These are phyloP conservation scores for Rubroboletus pulcherrimus DNA, from an alignment of 768 basidiomycete species.

Conservation along the genomic window DNA sequence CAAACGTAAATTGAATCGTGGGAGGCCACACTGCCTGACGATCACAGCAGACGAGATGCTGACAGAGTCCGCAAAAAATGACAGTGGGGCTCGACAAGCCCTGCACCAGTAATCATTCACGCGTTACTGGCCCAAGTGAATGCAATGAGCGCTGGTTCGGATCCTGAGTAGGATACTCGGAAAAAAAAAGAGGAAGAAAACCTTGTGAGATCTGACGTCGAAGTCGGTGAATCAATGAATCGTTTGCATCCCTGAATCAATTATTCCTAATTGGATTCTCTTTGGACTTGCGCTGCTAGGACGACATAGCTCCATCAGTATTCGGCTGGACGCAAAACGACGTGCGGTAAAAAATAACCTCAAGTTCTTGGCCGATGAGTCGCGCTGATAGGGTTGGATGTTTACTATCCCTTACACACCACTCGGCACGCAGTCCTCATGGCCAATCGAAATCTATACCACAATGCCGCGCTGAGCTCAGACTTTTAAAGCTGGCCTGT, in stretches of 20 bases:
- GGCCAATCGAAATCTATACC: too few species aligned
- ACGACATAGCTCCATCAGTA: background rate
- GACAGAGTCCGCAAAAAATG: background rate
- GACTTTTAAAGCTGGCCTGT: background rate
- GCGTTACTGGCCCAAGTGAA: conserved; percentile 1
- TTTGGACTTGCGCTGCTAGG: background rate
- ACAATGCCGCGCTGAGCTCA: background rate
- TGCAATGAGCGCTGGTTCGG: background rate
- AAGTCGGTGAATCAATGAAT: background rate
- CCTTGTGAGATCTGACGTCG: background rate
- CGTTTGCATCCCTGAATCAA: conserved; percentile 1
- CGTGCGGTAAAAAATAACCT: conserved; percentile 1
- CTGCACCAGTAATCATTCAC: background rate
- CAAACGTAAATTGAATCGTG: conserved; percentile 26
- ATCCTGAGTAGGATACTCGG: background rate
- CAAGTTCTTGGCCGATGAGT: background rate
- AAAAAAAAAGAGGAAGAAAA: background rate
- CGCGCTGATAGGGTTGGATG: too few species aligned
- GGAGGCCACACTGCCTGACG: conserved; percentile 17
- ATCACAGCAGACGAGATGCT: background rate
- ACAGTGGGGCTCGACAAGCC: background rate
- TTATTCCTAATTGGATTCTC: conserved; percentile 12
- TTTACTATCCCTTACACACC: too few species aligned
- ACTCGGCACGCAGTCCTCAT: too few species aligned
- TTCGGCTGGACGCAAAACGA: background rate